Conservation (phyloP, 2,329 filamentous ascomycete species). For the Cladophialophora immunda region DNA sequence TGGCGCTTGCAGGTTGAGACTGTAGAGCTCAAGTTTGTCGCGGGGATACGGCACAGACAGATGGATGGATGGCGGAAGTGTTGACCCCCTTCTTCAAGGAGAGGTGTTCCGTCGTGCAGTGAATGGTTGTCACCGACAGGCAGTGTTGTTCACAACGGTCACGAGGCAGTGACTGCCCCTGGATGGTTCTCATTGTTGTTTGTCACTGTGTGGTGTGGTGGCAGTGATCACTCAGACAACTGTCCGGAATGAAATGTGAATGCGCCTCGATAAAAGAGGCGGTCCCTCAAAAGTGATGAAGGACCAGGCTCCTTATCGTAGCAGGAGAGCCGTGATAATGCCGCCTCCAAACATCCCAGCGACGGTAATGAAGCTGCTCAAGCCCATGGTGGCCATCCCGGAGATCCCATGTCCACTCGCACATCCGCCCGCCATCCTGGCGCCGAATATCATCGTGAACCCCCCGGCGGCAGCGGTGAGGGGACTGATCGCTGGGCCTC, state of each 20-base stretch:
- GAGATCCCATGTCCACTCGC: constrained; percentile 75
- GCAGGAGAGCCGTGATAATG: constrained; percentile 42
- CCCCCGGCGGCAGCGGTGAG: constrained; percentile 62
- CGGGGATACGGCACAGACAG: background rate
- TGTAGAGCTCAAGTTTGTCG: background rate
- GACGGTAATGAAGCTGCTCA: constrained; percentile 70
- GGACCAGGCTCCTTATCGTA: constrained; percentile 10
- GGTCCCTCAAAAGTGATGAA: background rate
- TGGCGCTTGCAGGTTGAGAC: background rate
- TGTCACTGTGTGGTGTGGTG: background rate
- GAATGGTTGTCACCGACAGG: constrained; percentile 5
- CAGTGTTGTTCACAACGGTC: background rate
- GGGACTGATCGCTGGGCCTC: constrained; percentile 37
- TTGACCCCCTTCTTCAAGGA: background rate
- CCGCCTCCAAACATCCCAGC: constrained; percentile 66
- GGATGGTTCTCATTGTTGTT: background rate
- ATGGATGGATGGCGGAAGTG: background rate
- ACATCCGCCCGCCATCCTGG: constrained; percentile 71
- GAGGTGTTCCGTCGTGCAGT: background rate
- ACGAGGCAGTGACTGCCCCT: background rate
- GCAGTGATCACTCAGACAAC: background rate
- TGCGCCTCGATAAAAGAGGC: no score
- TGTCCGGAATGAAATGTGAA: background rate
- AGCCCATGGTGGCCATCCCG: constrained; percentile 69
- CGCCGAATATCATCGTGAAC: constrained; percentile 65